Percentiles rank a stretch among this genome's conserved stretches.
These are phyloP conservation scores for Trichosanthes cucumerina DNA, from an alignment of 306 rosid genomes.

Conservation along the genomic window DNA sequence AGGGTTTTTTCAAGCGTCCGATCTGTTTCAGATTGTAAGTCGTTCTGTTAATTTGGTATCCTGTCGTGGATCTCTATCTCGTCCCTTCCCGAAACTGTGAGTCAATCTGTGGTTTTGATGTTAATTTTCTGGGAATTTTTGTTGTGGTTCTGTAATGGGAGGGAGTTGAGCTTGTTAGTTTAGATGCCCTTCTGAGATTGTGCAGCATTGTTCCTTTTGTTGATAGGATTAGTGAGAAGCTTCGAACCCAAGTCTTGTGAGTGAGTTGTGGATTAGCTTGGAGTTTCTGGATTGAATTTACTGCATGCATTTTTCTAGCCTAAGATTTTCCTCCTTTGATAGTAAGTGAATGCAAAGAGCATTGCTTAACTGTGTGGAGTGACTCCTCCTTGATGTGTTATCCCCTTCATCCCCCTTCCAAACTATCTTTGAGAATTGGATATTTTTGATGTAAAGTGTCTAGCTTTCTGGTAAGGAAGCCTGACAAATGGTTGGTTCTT, in stretches of 20 bases:
- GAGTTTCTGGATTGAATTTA: neutral
- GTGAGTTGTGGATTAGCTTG: neutral
- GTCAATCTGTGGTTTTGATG: constrained; percentile 22
- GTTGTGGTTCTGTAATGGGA: constrained; percentile 23
- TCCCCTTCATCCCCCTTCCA: neutral
- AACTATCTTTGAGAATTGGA: neutral
- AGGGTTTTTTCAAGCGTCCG: constrained; percentile 48
- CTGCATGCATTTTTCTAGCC: neutral
- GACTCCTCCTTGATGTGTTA: neutral
- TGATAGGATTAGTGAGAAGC: neutral
- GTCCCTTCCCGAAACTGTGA: constrained; percentile 23
- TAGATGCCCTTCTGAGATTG: neutral
- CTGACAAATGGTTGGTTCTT: neutral
- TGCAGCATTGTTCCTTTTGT: neutral
- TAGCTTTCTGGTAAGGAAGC: neutral
- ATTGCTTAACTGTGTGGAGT: neutral
- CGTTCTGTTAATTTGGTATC: constrained; percentile 1
- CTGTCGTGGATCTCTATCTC: constrained; percentile 16
- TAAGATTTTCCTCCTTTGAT: neutral
- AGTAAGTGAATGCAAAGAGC: constrained; percentile 2
- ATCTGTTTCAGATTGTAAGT: constrained; percentile 41
- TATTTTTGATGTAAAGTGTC: neutral
- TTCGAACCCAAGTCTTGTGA: neutral
- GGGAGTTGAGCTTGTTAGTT: constrained; percentile 23
- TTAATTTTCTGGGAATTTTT: neutral